phyloP scores from a whole-genome alignment of 1,284 basidiomycete genomes.

The Xerocomus minutiporus region DNA sequence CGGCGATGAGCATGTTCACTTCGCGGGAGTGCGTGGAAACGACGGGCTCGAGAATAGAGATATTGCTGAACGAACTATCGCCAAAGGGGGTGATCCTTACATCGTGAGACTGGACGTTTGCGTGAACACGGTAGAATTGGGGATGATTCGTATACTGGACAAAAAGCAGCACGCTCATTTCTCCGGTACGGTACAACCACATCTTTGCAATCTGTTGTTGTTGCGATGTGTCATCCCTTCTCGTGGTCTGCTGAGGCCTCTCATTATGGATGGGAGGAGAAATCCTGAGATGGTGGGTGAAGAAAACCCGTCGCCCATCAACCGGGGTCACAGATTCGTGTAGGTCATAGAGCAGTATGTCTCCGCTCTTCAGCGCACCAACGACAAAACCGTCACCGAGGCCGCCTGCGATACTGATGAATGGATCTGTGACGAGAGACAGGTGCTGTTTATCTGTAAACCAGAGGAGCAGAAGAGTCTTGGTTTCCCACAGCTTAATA shows the following conservation, averaged over 20 bases:
- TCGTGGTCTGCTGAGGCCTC: neutral
- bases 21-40: constrained; percentile 38
- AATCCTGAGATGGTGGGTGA: constrained; percentile 27
- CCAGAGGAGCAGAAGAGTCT: constrained; percentile 55
- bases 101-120: constrained; percentile 32
- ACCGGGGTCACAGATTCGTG: constrained; percentile 16
- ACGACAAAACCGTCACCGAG: constrained; percentile 44
- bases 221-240: neutral
- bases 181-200: constrained; percentile 14
- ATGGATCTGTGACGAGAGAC: constrained; percentile 42
- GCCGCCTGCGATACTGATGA: constrained; percentile 45
- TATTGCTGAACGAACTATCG: constrained; percentile 44
- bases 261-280: constrained; percentile 29
- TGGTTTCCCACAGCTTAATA: constrained; percentile 69
- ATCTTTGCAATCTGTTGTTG: constrained; percentile 16
- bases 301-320: constrained; percentile 11
- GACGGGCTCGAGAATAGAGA: constrained; percentile 46
- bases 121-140: constrained; percentile 44
- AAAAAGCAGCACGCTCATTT: constrained; percentile 27
- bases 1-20: constrained; percentile 50
- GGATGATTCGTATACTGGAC: constrained; percentile 44
- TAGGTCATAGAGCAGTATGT: constrained; percentile 52
- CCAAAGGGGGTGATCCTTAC: constrained; percentile 48
- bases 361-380: constrained; percentile 51
- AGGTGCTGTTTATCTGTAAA: constrained; percentile 42